A percentile compares a stretch with the other conserved stretches of the same genome.
phyloP scores from a whole-genome alignment of 2,329 filamentous ascomycete species.

The Chaetomium strumarium region DNA sequence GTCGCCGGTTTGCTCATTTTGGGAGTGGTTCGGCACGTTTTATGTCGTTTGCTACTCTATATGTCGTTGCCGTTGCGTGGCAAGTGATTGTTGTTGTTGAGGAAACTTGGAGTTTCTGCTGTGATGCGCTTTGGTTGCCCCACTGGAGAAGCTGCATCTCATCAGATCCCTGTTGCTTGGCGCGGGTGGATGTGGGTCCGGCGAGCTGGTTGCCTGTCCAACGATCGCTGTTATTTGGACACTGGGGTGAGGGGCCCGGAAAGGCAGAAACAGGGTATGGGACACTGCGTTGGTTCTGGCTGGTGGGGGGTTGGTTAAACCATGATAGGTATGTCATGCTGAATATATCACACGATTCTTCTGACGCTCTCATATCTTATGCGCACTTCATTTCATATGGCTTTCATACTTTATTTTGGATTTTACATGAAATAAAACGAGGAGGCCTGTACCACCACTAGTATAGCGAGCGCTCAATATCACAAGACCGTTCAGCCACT shows the following conservation, averaged over 20 bases:
- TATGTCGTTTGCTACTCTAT: not conserved
- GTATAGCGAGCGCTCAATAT: no score
- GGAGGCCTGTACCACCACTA: no score
- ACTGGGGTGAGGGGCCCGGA: not conserved
- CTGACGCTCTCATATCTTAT: not conserved
- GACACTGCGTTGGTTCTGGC: no score
- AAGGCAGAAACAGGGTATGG: no score
- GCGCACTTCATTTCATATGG: not conserved
- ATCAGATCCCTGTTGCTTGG: not conserved
- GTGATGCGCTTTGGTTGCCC: not conserved
- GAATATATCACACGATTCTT: no score
- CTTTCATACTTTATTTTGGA: not conserved
- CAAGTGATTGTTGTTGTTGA: not conserved
- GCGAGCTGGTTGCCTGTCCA: slow-evolving; percentile 14
- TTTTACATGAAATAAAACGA: not conserved
- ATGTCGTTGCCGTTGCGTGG: not conserved
- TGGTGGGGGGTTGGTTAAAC: not conserved
- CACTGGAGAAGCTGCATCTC: not conserved
- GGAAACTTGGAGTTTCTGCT: not conserved
- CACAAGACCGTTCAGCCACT: no score
- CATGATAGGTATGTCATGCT: not conserved
- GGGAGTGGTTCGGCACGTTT: slow-evolving; percentile 11
- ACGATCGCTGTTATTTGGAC: slow-evolving; percentile 4
- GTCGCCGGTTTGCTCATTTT: slow-evolving; percentile 37
- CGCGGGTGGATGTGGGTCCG: not conserved